These are phyloP conservation scores for Teratosphaeriaceae sp. DNA, from an alignment of 2,329 filamentous ascomycete genomes.

Conservation along the genomic window DNA sequence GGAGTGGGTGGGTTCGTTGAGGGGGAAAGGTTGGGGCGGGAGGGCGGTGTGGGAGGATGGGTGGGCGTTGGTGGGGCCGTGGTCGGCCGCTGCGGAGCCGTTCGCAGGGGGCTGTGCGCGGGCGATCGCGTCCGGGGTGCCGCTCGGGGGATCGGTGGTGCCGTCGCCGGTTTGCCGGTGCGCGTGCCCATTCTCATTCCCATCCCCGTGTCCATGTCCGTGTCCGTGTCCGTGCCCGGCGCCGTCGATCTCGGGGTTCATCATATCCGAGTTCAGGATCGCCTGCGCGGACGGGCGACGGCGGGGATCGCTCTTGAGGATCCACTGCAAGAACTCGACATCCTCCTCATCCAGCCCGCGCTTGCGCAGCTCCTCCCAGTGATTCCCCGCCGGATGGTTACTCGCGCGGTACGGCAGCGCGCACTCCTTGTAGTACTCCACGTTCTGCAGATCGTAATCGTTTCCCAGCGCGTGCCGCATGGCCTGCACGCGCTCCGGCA, in stretches of 20 bases:
- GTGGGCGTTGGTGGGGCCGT: too few relatives aligned
- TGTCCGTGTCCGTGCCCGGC: not conserved
- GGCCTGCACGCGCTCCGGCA: constrained; percentile 15
- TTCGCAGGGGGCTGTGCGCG: too few relatives aligned
- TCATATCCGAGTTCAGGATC: constrained; percentile 14
- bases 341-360: constrained; percentile 19
- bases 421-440: constrained; percentile 17
- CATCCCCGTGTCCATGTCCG: not conserved
- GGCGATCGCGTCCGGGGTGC: too few relatives aligned
- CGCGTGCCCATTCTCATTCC: not conserved
- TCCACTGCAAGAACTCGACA: constrained; percentile 19
- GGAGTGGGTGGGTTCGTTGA: too few relatives aligned
- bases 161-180: too few relatives aligned
- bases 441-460: constrained; percentile 22
- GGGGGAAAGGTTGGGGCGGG: too few relatives aligned
- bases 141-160: too few relatives aligned
- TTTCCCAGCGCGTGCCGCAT: constrained; percentile 17
- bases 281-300: constrained; percentile 18
- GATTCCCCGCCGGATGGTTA: constrained; percentile 12
- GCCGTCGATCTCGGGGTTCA: not conserved
- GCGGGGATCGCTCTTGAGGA: constrained; percentile 20
- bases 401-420: constrained; percentile 13
- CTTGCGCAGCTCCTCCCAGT: constrained; percentile 18
- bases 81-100: too few relatives aligned
- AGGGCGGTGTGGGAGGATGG: too few relatives aligned